Evolutionary conservation across 495 filamentous ascomycete species (phyloP).

Genomic region (Tuber microsphaerosporum): DNA sequence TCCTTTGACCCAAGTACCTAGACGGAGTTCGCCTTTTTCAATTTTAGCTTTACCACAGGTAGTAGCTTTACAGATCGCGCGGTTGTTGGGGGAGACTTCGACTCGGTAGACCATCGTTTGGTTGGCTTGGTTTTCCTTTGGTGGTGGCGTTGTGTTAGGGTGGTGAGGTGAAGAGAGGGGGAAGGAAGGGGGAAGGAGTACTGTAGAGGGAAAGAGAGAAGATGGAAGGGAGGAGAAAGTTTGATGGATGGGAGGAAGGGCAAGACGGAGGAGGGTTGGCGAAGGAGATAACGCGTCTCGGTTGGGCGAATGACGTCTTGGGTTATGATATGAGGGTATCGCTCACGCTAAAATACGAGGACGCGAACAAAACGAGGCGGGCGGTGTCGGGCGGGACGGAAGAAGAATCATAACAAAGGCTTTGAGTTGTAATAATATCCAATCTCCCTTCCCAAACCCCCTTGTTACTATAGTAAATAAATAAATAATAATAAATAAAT

Average conservation of each 20-base stretch:
- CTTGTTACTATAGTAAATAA: background rate
- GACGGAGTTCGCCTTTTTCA: constrained; percentile 64
- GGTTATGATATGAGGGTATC: background rate
- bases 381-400: background rate
- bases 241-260: background rate
- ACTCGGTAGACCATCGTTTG: constrained; percentile 5
- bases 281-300: background rate
- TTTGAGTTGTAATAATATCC: background rate
- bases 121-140: constrained; percentile 1
- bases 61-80: constrained; percentile 25
- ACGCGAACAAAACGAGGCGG: background rate
- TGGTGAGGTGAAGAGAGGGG: background rate
- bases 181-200: background rate
- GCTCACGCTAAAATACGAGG: background rate
- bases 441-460: background rate
- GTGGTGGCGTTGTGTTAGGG: constrained; percentile 13
- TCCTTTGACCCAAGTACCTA: constrained; percentile 59
- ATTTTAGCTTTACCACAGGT: constrained; percentile 54
- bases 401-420: background rate
- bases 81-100: constrained; percentile 24
- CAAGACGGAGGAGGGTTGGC: background rate
- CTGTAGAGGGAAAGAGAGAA: background rate
- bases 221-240: background rate
- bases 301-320: background rate
- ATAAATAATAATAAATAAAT: background rate